phyloP scores from a whole-genome alignment of 179 eudicot species.

The Beta lomatogona region DNA sequence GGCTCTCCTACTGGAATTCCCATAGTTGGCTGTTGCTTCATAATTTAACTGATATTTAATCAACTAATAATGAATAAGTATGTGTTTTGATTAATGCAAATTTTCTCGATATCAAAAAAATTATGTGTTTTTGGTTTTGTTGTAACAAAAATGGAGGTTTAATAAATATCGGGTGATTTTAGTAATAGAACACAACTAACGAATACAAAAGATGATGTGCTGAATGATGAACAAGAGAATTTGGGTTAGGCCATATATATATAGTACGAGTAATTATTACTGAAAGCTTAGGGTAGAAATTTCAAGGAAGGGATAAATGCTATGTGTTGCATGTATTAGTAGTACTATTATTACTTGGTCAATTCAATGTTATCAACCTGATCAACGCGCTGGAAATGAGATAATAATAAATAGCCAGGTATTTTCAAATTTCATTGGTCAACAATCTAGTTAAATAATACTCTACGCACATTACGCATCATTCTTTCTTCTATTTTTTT shows the following conservation, averaged over 20 bases:
- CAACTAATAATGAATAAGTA: background rate
- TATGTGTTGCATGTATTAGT: too few relatives aligned
- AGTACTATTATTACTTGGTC: background rate
- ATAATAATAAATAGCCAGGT: background rate
- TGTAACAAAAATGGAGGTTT: too few relatives aligned
- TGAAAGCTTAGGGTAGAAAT: background rate
- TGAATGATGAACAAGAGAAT: background rate
- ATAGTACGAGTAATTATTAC: background rate
- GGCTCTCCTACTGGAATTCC: slow-evolving; percentile 4
- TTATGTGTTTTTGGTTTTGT: too few relatives aligned
- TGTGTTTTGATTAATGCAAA: too few relatives aligned
- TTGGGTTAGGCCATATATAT: background rate
- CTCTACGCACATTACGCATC: too few relatives aligned
- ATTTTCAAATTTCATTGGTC: background rate
- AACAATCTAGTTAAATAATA: background rate
- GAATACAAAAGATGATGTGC: background rate
- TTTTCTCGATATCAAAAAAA: too few relatives aligned
- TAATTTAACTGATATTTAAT: background rate
- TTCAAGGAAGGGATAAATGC: background rate
- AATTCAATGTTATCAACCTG: background rate
- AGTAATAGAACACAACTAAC: too few relatives aligned
- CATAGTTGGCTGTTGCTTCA: slow-evolving; percentile 3
- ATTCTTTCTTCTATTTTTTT: too few relatives aligned
- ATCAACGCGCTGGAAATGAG: background rate
- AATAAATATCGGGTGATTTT: too few relatives aligned